phyloP scores from a whole-genome alignment of 345 rosid genomes.

The Gossypium ekmanianum region DNA sequence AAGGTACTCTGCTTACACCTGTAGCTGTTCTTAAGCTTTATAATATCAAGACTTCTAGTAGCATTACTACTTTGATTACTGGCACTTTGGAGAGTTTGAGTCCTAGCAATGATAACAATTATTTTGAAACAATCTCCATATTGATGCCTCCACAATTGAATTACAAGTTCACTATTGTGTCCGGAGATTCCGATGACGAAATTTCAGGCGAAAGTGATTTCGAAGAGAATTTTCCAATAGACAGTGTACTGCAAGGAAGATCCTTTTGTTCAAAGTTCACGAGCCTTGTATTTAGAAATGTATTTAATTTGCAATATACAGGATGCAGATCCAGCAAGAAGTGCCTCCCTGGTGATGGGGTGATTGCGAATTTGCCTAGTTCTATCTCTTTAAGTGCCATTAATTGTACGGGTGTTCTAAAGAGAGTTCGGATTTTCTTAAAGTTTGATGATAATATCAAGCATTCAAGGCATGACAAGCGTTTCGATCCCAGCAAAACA shows the following conservation, averaged over 20 bases:
- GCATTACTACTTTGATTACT: slow-evolving; percentile 35
- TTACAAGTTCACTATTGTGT: slow-evolving; percentile 19
- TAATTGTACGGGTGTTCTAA: slow-evolving; percentile 23
- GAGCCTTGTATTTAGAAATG: slow-evolving; percentile 2
- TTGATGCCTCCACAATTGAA: slow-evolving; percentile 31
- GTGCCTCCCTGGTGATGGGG: slow-evolving; percentile 21
- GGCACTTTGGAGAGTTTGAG: slow-evolving; percentile 40
- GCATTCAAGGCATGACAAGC: neutral
- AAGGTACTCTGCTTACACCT: slow-evolving; percentile 15
- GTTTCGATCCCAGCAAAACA: slow-evolving; percentile 15
- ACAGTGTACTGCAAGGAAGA: neutral
- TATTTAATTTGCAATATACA: slow-evolving; percentile 19
- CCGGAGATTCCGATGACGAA: slow-evolving; percentile 12
- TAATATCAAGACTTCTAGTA: slow-evolving; percentile 24
- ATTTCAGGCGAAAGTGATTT: slow-evolving; percentile 15
- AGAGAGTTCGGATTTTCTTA: slow-evolving; percentile 22
- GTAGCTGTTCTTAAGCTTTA: slow-evolving; percentile 40
- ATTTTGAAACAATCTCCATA: slow-evolving; percentile 36
- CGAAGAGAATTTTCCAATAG: slow-evolving; percentile 16
- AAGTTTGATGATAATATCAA: slow-evolving; percentile 7
- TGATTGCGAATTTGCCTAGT: slow-evolving; percentile 23
- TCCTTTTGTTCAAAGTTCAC: slow-evolving; percentile 24
- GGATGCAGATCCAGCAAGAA: slow-evolving; percentile 18
- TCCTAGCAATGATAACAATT: slow-evolving; percentile 18
- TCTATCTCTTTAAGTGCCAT: slow-evolving; percentile 25